These are phyloP conservation scores for Hepatocystis sp. DNA, from an alignment of 169 alveolate genomes.

Conservation along the genomic window DNA sequence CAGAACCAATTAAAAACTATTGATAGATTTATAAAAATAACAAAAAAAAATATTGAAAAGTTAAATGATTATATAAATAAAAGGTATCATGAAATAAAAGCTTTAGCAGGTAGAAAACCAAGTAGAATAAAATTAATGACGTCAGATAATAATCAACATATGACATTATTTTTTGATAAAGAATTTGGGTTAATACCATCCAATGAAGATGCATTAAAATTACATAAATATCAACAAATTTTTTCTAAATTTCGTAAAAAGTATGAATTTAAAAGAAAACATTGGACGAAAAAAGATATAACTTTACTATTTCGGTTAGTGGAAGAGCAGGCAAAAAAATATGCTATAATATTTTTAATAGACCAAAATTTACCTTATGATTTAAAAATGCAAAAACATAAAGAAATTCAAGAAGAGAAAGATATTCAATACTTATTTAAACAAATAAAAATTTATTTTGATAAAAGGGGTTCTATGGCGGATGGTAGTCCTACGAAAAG, in stretches of 20 bases:
- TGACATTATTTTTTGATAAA: constrained; percentile 63
- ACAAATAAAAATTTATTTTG: constrained; percentile 38
- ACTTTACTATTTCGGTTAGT: constrained; percentile 16
- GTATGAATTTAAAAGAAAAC: constrained; percentile 60
- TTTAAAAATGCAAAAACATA: constrained; percentile 4
- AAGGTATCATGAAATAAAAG: constrained; percentile 63
- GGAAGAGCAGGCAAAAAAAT: constrained; percentile 19
- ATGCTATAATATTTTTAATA: constrained; percentile 53
- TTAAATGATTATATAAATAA: constrained; percentile 51
- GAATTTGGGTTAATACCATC: constrained; percentile 39
- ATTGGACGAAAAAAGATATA: constrained; percentile 64
- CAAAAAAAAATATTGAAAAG: constrained; percentile 29
- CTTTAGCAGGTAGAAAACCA: constrained; percentile 44
- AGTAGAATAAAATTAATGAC: constrained; percentile 43
- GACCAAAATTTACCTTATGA: constrained; percentile 34
- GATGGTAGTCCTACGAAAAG: background rate
- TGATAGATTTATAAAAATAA: constrained; percentile 20
- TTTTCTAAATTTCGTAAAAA: constrained; percentile 48
- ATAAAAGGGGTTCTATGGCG: background rate
- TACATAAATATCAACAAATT: constrained; percentile 14
- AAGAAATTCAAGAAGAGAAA: constrained; percentile 25
- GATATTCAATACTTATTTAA: constrained; percentile 18
- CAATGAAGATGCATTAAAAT: constrained; percentile 73
- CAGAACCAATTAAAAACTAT: constrained; percentile 7
- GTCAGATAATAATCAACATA: constrained; percentile 34